Conservation (phyloP, 2,329 filamentous ascomycete genomes). For the Leptographium lundbergii region DNA sequence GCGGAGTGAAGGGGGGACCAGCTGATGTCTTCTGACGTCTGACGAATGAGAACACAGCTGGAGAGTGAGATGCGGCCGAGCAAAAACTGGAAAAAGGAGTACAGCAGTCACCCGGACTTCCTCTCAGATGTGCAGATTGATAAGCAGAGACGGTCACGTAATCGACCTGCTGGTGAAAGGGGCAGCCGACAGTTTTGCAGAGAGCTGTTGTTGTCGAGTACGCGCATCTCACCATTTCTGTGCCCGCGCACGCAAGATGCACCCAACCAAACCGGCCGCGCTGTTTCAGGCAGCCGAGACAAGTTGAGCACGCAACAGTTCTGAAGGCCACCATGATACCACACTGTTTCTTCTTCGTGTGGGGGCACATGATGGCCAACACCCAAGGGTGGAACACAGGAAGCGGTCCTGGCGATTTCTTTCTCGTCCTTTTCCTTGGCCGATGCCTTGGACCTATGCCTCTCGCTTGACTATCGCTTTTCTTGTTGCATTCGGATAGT, state of each 20-base stretch:
- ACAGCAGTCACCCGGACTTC: background rate
- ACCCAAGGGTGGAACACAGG: background rate
- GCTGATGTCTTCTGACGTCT: too few relatives aligned
- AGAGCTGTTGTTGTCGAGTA: background rate
- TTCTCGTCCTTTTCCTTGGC: background rate
- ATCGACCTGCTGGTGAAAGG: background rate
- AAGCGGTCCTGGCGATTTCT: background rate
- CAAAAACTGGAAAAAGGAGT: too few relatives aligned
- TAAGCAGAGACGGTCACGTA: background rate
- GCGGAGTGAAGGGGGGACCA: too few relatives aligned
- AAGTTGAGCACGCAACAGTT: background rate
- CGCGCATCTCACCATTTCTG: background rate
- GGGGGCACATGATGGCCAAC: background rate
- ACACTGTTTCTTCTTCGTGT: background rate
- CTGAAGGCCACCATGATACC: background rate
- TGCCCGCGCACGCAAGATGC: background rate
- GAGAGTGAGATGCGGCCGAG: background rate
- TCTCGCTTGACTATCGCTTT: background rate
- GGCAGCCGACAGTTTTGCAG: background rate
- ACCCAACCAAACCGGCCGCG: background rate
- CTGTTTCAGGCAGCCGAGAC: background rate
- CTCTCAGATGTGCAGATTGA: background rate
- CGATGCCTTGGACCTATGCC: background rate
- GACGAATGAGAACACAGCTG: background rate
- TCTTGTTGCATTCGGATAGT: background rate